Evolutionary conservation across 1,139 yeast genomes (phyloP).

Genomic region (Candida anutae): DNA sequence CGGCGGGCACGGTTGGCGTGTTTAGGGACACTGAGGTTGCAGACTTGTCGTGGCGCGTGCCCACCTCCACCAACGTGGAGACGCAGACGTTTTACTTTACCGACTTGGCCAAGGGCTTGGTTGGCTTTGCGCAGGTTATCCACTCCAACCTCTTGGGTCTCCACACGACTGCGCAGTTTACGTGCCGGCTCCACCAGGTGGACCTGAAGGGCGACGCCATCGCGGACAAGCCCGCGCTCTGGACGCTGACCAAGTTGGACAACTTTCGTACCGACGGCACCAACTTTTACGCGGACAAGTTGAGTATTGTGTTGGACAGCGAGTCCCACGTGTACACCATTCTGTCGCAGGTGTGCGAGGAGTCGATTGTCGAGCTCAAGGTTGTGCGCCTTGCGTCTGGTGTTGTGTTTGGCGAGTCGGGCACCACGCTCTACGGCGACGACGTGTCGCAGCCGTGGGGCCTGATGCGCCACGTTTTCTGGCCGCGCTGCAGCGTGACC

Average conservation of each 20-base stretch:
- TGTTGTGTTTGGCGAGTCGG: constrained; percentile 84
- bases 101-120: constrained; percentile 51
- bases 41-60: constrained; percentile 72
- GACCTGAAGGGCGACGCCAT: constrained; percentile 22
- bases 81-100: constrained; percentile 88
- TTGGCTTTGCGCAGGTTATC: constrained; percentile 90
- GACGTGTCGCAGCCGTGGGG: constrained; percentile 90
- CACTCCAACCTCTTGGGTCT: constrained; percentile 88
- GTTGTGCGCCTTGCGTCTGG: constrained; percentile 67
- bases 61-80: constrained; percentile 83
- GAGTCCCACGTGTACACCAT: constrained; percentile 51
- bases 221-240: constrained; percentile 34
- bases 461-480: constrained; percentile 87
- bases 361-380: constrained; percentile 64
- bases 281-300: constrained; percentile 67
- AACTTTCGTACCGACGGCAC: constrained; percentile 73
- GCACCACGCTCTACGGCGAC: constrained; percentile 77
- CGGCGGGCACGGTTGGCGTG: constrained; percentile 26
- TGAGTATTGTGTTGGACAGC: constrained; percentile 55
- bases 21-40: constrained; percentile 43
- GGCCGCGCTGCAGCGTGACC: constrained; percentile 77
- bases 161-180: constrained; percentile 90
- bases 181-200: constrained; percentile 57
- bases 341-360: constrained; percentile 58
- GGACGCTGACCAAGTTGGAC: constrained; percentile 90